phyloP scores from a whole-genome alignment of 345 rosid genomes.

The Kandelia obovata region DNA sequence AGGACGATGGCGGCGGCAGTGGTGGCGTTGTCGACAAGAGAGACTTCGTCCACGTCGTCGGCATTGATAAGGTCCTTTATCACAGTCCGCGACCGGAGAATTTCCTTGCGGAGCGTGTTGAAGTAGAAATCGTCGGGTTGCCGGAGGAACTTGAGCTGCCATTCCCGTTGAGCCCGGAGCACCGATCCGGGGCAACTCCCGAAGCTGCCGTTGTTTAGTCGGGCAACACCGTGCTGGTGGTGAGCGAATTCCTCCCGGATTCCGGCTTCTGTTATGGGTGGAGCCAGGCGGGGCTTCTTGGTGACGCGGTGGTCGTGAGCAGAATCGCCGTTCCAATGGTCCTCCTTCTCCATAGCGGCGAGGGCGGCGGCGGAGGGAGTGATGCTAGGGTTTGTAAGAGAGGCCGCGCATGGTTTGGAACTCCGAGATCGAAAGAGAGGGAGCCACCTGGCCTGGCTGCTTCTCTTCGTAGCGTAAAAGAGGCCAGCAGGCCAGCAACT shows the following conservation, averaged over 20 bases:
- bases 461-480: too few species aligned
- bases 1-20: conserved; percentile 81
- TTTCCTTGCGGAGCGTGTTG: conserved; percentile 55
- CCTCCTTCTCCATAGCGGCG: conserved; percentile 38
- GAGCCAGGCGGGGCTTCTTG: conserved; percentile 43
- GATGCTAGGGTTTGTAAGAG: conserved; percentile 26
- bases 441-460: background rate
- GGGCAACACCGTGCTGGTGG: conserved; percentile 52
- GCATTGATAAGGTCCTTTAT: conserved; percentile 62
- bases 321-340: conserved; percentile 48
- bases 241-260: conserved; percentile 67
- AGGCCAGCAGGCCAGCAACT: too few species aligned
- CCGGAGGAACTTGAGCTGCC: conserved; percentile 63
- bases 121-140: conserved; percentile 80
- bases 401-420: conserved; percentile 9
- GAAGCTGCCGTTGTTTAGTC: conserved; percentile 82
- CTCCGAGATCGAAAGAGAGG: background rate
- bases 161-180: conserved; percentile 46
- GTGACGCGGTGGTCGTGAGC: conserved; percentile 15
- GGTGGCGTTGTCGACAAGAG: conserved; percentile 77
- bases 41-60: conserved; percentile 60
- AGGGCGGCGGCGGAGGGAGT: background rate
- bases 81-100: conserved; percentile 50
- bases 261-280: conserved; percentile 38
- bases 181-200: conserved; percentile 74